Evolutionary conservation across 805 yeast species (phyloP).

Genomic region (Kockiozyma suomiensis): DNA sequence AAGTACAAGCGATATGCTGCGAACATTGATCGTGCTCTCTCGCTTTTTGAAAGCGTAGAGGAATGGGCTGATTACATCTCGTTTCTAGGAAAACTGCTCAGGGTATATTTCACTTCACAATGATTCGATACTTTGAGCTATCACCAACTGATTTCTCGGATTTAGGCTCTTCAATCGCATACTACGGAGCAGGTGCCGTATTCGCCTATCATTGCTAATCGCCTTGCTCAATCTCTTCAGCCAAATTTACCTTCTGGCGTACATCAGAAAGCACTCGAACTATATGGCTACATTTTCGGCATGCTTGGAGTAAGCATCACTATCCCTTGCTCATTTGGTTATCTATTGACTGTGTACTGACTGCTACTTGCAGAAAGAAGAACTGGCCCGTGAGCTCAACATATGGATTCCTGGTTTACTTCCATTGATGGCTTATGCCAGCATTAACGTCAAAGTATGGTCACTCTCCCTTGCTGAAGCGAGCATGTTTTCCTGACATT

Average conservation of each 20-base stretch:
- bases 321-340: neutral
- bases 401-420: conserved; percentile 93
- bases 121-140: neutral
- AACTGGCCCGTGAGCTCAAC: conserved; percentile 58
- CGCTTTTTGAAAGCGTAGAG: conserved; percentile 74
- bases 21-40: conserved; percentile 72
- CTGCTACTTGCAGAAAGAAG: conserved; percentile 21
- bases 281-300: conserved; percentile 70
- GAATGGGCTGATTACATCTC: conserved; percentile 99
- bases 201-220: conserved; percentile 64
- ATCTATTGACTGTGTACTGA: neutral
- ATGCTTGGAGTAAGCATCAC: conserved; percentile 40
- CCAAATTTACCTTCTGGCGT: conserved; percentile 92
- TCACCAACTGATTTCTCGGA: neutral
- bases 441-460: conserved; percentile 70
- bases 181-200: conserved; percentile 58
- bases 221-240: conserved; percentile 76
- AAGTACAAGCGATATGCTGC: conserved; percentile 69
- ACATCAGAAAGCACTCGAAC: conserved; percentile 81
- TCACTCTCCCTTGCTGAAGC: neutral
- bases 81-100: conserved; percentile 74
- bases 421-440: conserved; percentile 84
- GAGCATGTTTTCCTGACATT: neutral
- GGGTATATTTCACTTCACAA: conserved; percentile 52
- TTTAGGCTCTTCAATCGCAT: conserved; percentile 37